A percentile compares a stretch with the other conserved stretches of the same genome.
These are phyloP conservation scores for Penicillium paxilli DNA, from an alignment of 495 filamentous ascomycete species.

Conservation along the genomic window DNA sequence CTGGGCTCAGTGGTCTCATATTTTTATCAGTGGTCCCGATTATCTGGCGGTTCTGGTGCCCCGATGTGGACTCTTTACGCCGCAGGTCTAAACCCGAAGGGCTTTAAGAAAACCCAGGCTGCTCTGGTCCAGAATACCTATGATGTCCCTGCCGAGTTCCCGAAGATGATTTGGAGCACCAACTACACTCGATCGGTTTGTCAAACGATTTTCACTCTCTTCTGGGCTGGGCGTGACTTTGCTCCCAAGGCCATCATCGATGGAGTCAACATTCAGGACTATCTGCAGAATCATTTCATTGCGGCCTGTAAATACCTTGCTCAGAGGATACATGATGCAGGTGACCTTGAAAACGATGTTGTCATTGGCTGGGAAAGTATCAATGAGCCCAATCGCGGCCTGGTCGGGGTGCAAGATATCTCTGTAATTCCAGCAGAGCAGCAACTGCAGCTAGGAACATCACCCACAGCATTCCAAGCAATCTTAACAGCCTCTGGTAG, in stretches of 20 bases:
- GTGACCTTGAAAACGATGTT: slow-evolving; percentile 80
- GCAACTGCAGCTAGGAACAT: slow-evolving; percentile 89
- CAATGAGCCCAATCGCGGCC: slow-evolving; percentile 90
- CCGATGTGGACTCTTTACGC: slow-evolving; percentile 98
- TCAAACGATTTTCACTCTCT: slow-evolving; percentile 90
- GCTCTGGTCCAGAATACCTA: slow-evolving; percentile 94
- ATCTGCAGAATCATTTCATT: slow-evolving; percentile 85
- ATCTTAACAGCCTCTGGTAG: slow-evolving; percentile 87
- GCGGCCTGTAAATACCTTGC: slow-evolving; percentile 78
- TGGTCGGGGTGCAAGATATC: slow-evolving; percentile 84
- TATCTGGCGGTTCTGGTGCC: slow-evolving; percentile 91
- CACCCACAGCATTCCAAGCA: slow-evolving; percentile 91
- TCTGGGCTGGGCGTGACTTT: slow-evolving; percentile 91
- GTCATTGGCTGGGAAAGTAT: slow-evolving; percentile 95
- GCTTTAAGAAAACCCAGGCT: slow-evolving; percentile 84
- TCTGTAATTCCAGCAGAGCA: slow-evolving; percentile 82
- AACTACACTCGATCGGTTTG: slow-evolving; percentile 89
- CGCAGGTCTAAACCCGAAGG: slow-evolving; percentile 80
- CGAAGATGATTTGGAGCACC: slow-evolving; percentile 99
- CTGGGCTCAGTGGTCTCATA: neutral
- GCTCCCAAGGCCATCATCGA: slow-evolving; percentile 95
- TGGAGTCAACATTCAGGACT: slow-evolving; percentile 95
- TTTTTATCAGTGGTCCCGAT: slow-evolving; percentile 75
- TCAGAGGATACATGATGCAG: slow-evolving; percentile 82
- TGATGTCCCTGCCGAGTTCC: slow-evolving; percentile 81